phyloP scores from a whole-genome alignment of 2,329 filamentous ascomycete species.

The Pyrenochaeta sp. region DNA sequence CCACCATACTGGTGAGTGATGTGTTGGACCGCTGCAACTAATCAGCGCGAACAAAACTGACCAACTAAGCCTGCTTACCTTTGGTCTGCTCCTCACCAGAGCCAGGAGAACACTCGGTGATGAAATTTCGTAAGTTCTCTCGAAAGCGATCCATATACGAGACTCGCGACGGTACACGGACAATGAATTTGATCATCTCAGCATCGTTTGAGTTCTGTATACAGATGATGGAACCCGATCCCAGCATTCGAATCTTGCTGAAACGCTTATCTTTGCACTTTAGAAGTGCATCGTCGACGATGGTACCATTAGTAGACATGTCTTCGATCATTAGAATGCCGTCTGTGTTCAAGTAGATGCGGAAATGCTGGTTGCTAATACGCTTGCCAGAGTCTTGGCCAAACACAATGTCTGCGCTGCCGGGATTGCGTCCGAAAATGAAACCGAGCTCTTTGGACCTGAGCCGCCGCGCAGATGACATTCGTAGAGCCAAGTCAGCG shows the following conservation, averaged over 20 bases:
- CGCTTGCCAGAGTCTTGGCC: slow-evolving; percentile 70
- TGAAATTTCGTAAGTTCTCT: slow-evolving; percentile 74
- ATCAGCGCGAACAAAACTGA: slow-evolving; percentile 2
- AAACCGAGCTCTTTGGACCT: slow-evolving; percentile 78
- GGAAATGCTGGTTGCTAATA: slow-evolving; percentile 95
- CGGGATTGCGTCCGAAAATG: slow-evolving; percentile 80
- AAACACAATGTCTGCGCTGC: slow-evolving; percentile 76
- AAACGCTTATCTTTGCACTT: slow-evolving; percentile 54
- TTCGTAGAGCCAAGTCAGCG: slow-evolving; percentile 77
- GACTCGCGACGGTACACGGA: slow-evolving; percentile 79
- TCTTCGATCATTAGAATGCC: slow-evolving; percentile 93
- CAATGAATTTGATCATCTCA: slow-evolving; percentile 80
- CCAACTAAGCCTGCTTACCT: slow-evolving; percentile 11
- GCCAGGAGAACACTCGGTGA: slow-evolving; percentile 51
- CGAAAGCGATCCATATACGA: slow-evolving; percentile 73
- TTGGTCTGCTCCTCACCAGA: slow-evolving; percentile 32
- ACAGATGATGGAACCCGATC: slow-evolving; percentile 75
- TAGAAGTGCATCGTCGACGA: slow-evolving; percentile 79
- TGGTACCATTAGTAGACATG: slow-evolving; percentile 92
- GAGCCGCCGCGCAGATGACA: slow-evolving; percentile 70
- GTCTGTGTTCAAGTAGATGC: slow-evolving; percentile 87
- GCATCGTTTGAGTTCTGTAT: slow-evolving; percentile 64
- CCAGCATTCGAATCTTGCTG: slow-evolving; percentile 69
- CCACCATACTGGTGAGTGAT: slow-evolving; percentile 36
- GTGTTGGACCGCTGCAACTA: slow-evolving; percentile 23